Conservation (phyloP, 169 alveolate species). For the Eimeria falciformis region DNA sequence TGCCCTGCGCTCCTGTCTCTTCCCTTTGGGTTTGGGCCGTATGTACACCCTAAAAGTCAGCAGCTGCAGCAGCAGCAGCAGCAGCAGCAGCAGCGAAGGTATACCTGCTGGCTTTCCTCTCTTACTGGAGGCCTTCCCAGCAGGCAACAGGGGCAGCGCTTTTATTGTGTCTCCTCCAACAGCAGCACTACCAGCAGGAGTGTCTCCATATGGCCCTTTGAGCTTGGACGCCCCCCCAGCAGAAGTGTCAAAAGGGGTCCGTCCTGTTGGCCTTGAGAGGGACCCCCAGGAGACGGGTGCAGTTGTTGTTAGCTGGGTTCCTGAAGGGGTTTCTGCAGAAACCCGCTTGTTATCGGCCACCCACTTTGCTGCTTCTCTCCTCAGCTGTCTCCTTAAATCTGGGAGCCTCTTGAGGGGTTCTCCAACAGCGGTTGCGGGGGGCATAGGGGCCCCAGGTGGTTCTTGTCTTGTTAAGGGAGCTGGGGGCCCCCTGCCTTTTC, state of each 20-base stretch:
- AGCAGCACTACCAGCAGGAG: slow-evolving; percentile 15
- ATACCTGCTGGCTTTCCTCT: not conserved
- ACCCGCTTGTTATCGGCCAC: not conserved
- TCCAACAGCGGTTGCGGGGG: not conserved
- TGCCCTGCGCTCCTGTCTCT: slow-evolving; percentile 13
- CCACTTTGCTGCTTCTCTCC: slow-evolving; percentile 5
- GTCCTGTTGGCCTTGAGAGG: not conserved
- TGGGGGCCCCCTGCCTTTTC: not conserved
- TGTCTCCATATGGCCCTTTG: not conserved
- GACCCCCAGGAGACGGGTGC: not conserved
- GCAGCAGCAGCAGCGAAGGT: not conserved
- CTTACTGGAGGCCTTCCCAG: slow-evolving; percentile 1
- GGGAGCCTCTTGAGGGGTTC: not conserved
- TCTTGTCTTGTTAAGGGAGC: not conserved
- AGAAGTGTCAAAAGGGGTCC: not conserved
- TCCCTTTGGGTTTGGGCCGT: slow-evolving; percentile 37
- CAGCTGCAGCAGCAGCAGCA: slow-evolving; percentile 45
- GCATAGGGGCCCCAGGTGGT: slow-evolving; percentile 5
- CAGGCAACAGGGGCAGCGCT: not conserved
- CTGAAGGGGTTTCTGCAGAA: not conserved
- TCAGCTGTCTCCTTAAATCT: slow-evolving; percentile 2
- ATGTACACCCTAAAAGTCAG: slow-evolving; percentile 16
- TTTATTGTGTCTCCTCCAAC: not conserved
- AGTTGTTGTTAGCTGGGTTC: not conserved
- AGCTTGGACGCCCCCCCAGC: not conserved